Percentiles rank a stretch among this genome's conserved stretches.
phyloP scores from a whole-genome alignment of 2,329 filamentous ascomycete genomes.

The Paramyrothecium roridum region DNA sequence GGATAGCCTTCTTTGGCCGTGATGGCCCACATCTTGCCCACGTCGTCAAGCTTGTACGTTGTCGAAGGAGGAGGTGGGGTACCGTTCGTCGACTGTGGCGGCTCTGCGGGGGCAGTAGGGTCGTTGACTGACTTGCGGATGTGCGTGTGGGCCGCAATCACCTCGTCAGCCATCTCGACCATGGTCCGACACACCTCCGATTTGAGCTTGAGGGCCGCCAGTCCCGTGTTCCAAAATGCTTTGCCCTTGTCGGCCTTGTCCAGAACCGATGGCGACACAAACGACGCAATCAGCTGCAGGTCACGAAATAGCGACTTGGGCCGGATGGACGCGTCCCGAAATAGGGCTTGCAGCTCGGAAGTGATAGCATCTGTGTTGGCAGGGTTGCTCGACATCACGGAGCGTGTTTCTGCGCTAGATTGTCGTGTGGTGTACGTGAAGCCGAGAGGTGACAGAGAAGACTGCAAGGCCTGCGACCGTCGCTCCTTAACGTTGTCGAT shows the following conservation, averaged over 20 bases:
- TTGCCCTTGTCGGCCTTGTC: constrained; percentile 65
- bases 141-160: constrained; percentile 60
- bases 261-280: constrained; percentile 58
- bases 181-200: constrained; percentile 80
- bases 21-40: constrained; percentile 85
- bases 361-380: constrained; percentile 64
- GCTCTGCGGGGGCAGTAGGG: constrained; percentile 18
- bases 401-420: constrained; percentile 46
- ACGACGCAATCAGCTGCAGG: constrained; percentile 69
- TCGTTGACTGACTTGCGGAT: constrained; percentile 48
- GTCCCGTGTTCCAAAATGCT: constrained; percentile 85
- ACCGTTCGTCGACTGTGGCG: constrained; percentile 31
- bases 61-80: constrained; percentile 49
- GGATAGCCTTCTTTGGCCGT: constrained; percentile 84
- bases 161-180: constrained; percentile 60
- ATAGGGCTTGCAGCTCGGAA: constrained; percentile 63
- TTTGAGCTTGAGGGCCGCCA: constrained; percentile 86
- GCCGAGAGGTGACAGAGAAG: constrained; percentile 20
- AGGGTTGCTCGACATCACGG: constrained; percentile 45
- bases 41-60: constrained; percentile 72
- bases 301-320: constrained; percentile 80
- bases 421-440: constrained; percentile 30
- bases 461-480: constrained; percentile 49
- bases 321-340: constrained; percentile 65
- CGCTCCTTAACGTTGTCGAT: constrained; percentile 70